Evolutionary conservation across 2,329 filamentous ascomycete genomes (phyloP).

Genomic region (Colletotrichum sp.): DNA sequence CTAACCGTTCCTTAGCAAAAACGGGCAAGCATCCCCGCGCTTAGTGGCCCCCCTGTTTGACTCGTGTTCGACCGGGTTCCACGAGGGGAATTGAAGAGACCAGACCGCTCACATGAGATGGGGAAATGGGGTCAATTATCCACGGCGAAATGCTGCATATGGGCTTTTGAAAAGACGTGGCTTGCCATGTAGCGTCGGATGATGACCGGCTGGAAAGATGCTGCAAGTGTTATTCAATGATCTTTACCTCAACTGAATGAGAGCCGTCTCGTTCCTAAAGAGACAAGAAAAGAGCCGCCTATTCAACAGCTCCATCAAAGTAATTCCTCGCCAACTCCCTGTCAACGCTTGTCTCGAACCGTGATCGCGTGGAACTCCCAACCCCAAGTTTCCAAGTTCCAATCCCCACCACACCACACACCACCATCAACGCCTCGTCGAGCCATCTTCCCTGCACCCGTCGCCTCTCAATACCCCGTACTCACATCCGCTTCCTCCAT

Average conservation of each 20-base stretch:
- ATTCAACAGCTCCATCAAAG: not conserved
- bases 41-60: constrained; percentile 6
- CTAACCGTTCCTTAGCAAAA: not conserved
- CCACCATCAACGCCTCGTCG: not conserved
- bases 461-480: not conserved
- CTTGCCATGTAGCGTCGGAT: not conserved
- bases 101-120: not conserved
- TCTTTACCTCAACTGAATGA: not conserved
- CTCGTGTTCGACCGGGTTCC: constrained; percentile 5
- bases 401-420: not conserved
- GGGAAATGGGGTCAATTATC: not conserved
- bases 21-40: constrained; percentile 12
- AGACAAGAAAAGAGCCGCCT: not conserved
- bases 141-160: not conserved
- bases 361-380: not conserved
- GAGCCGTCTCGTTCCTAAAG: not conserved
- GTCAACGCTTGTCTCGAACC: not conserved
- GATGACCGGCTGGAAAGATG: not conserved
- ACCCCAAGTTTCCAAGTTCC: not conserved
- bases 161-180: not conserved
- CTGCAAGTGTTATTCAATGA: not conserved
- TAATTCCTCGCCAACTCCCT: not conserved
- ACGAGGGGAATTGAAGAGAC: not conserved
- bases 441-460: not conserved
- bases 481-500: not conserved